Evolutionary conservation across 129 eudicot species (phyloP), one percentile per base, ranked within the genome.

Genomic region (Pseudognaphalium luteoalbum): DNA sequence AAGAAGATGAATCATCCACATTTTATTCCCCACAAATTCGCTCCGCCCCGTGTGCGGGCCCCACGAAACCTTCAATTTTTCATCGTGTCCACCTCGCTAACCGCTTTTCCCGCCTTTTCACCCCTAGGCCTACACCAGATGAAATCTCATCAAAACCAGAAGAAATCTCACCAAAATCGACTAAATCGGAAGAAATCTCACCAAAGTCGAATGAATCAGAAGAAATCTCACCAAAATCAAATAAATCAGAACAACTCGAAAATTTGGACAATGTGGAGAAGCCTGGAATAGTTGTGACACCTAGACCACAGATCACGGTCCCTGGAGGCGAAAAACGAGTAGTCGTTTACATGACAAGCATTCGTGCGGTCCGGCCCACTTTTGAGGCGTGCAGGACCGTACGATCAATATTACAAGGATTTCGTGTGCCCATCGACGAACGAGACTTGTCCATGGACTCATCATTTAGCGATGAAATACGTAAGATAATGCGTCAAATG

Each of bases 371-470:
- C 14, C 89, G 99, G 9, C 63, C 92, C 54, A 91, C 99, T 0
- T 95, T 95, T 87, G 96, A 89, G 77, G 99, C 86, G 7, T 95
- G 99, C 81, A 80, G 83, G 11, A 76, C 88, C 56, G 99, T 89
- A 17, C 85, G 80, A 34, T 64, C 96, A 7, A 86, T 91, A 19
- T 75, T 95, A 5, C 90, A 85, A 8, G 92, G 89, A 6, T 89
- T 95, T 70, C 90, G 89, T 25, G 94, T 91, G 2, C 76, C 80
- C 4, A n/a, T 95, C 57, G 99, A 95, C 83, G 99, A 95, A 79
- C 89, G 99, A 20, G 99, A 95, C 80, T 76, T 95, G 14, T 71
- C 88, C 0, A 95, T 95, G 99, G 99, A 91, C 71, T 57, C 85
- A 0, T 33, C 88, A 11, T 95, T 89, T 79, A 74, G 66, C 68